Evolutionary conservation across 1,139 yeast species (phyloP).

Genomic region (Debaryomyces nepalensis): DNA sequence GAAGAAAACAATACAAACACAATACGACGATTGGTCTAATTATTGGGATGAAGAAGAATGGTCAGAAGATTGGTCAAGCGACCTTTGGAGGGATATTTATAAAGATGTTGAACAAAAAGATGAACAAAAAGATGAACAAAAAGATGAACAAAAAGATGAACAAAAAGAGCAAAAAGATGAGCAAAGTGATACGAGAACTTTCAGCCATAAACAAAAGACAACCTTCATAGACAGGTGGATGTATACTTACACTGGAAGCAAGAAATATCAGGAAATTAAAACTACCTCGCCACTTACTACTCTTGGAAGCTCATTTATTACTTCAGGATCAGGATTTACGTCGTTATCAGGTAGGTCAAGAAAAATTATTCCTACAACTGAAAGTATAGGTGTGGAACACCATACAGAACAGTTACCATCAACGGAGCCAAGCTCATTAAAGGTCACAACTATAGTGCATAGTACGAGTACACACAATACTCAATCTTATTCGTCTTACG

Average conservation of each 20-base stretch:
- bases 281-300: background rate
- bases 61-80: slow-evolving; percentile 4
- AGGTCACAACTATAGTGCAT: too few relatives aligned
- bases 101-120: background rate
- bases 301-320: background rate
- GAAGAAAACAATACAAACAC: background rate
- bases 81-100: background rate
- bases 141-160: too few relatives aligned
- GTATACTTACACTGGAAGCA: background rate
- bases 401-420: background rate
- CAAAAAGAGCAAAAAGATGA: too few relatives aligned
- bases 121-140: too few relatives aligned
- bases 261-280: background rate
- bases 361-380: background rate
- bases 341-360: background rate
- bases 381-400: background rate
- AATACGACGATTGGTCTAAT: background rate
- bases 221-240: background rate
- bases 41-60: slow-evolving; percentile 1
- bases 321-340: too few relatives aligned
- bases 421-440: background rate
- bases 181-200: too few relatives aligned
- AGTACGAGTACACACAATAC: too few relatives aligned
- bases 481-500: too few relatives aligned
- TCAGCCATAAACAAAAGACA: background rate